phyloP scores from a whole-genome alignment of 2,329 filamentous ascomycete species.

The Zasmidium angulare region DNA sequence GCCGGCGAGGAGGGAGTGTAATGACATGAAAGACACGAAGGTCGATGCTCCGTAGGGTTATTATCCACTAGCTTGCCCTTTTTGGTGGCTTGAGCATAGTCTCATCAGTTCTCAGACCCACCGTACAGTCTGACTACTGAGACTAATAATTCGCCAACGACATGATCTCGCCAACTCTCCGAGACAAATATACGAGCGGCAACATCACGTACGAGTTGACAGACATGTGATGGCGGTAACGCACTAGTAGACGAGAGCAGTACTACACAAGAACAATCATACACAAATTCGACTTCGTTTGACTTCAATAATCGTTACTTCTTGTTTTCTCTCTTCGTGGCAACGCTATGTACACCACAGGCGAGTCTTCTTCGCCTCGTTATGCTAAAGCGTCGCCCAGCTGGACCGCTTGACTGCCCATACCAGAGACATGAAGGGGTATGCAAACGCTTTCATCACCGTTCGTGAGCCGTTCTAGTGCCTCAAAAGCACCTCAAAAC shows the following conservation, averaged over 20 bases:
- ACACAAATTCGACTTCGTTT: no score
- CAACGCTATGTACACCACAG: slow-evolving; percentile 14
- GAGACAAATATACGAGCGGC: no score
- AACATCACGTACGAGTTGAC: no score
- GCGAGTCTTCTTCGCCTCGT: slow-evolving; percentile 6
- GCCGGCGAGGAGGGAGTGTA: neutral
- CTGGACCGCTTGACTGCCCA: slow-evolving; percentile 1
- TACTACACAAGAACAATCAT: no score
- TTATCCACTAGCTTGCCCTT: no score
- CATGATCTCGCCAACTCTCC: no score
- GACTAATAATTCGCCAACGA: no score
- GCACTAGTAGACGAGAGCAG: no score
- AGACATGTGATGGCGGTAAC: no score
- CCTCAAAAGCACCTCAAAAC: neutral
- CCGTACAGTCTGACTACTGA: no score
- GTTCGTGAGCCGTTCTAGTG: slow-evolving; percentile 11
- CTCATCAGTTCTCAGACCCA: no score
- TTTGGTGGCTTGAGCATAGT: no score
- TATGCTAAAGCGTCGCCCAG: slow-evolving; percentile 3
- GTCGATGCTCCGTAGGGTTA: neutral
- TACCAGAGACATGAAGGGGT: slow-evolving; percentile 3
- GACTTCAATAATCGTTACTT: neutral
- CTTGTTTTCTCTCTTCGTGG: neutral
- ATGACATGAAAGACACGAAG: neutral
- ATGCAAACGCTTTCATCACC: slow-evolving; percentile 15